Evolutionary conservation across 768 basidiomycete genomes (phyloP).

Genomic region (Podaxis carcinomalis): DNA sequence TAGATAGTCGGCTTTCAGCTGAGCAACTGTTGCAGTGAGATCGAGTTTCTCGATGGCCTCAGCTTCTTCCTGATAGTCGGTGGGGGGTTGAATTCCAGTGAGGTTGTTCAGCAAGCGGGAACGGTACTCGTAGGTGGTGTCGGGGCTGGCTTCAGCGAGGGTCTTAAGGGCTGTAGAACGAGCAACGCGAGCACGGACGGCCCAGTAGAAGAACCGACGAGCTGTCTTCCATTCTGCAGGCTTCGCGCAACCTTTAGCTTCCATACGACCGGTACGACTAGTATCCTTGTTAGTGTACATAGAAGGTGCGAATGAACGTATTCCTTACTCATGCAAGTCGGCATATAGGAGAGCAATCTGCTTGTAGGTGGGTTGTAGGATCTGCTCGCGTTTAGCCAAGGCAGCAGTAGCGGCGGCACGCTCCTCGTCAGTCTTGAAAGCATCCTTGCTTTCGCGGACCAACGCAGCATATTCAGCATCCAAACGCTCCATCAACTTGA

Average conservation of each 20-base stretch:
- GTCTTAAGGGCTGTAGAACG: slow-evolving; percentile 58
- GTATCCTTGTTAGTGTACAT: neutral
- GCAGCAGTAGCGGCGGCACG: slow-evolving; percentile 64
- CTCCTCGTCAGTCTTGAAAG: slow-evolving; percentile 68
- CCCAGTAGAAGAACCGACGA: slow-evolving; percentile 92
- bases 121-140: slow-evolving; percentile 63
- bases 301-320: neutral
- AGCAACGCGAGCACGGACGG: slow-evolving; percentile 77
- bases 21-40: slow-evolving; percentile 52
- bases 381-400: slow-evolving; percentile 70
- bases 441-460: slow-evolving; percentile 77
- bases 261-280: slow-evolving; percentile 93
- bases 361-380: slow-evolving; percentile 87
- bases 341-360: slow-evolving; percentile 93
- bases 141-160: slow-evolving; percentile 70
- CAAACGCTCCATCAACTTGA: slow-evolving; percentile 88
- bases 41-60: slow-evolving; percentile 71
- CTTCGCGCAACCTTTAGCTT: slow-evolving; percentile 93
- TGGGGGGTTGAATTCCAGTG: slow-evolving; percentile 45
- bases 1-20: slow-evolving; percentile 69
- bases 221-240: slow-evolving; percentile 85
- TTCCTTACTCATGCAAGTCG: slow-evolving; percentile 89
- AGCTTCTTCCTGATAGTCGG: slow-evolving; percentile 54
- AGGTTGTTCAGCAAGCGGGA: slow-evolving; percentile 59
- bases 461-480: slow-evolving; percentile 78